Conservation (phyloP, 2,329 filamentous ascomycete species). For the Aspergillus neoniger region DNA sequence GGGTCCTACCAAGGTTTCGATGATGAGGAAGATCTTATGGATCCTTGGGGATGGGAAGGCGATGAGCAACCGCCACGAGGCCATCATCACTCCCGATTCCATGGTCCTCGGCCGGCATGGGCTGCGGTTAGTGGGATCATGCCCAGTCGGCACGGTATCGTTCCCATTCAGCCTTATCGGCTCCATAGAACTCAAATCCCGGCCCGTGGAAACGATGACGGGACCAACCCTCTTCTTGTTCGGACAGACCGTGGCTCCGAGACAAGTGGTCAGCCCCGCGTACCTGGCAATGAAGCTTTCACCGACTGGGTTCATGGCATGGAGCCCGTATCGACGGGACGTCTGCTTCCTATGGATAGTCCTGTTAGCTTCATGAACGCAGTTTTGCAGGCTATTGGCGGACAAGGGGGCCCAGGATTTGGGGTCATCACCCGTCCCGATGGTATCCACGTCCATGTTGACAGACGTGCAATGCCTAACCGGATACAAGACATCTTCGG, state of each 20-base stretch:
- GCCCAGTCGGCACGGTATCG: conserved; percentile 52
- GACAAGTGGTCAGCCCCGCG: conserved; percentile 37
- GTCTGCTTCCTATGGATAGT: conserved; percentile 49
- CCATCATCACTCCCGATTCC: conserved; percentile 57
- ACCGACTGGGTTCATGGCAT: conserved; percentile 57
- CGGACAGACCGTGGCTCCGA: conserved; percentile 51
- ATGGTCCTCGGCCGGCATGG: conserved; percentile 62
- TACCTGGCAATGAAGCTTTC: conserved; percentile 43
- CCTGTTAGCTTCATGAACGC: conserved; percentile 61
- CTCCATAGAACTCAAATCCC: conserved; percentile 48
- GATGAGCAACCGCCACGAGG: conserved; percentile 54
- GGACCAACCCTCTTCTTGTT: conserved; percentile 81
- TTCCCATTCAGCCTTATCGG: conserved; percentile 47
- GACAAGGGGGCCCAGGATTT: conserved; percentile 46
- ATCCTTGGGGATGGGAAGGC: conserved; percentile 54
- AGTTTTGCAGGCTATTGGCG: conserved; percentile 56
- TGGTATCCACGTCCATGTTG: conserved; percentile 58
- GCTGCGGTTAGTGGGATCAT: conserved; percentile 62
- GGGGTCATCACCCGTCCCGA: conserved; percentile 49
- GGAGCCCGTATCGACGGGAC: conserved; percentile 48
- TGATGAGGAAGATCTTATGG: conserved; percentile 41
- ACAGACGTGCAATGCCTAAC: conserved; percentile 53
- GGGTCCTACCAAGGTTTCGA: conserved; percentile 44
- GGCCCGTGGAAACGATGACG: conserved; percentile 70
- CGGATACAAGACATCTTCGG: conserved; percentile 55